phyloP scores from a whole-genome alignment of 2,329 filamentous ascomycete species.

The Aspergillus luchuensis region DNA sequence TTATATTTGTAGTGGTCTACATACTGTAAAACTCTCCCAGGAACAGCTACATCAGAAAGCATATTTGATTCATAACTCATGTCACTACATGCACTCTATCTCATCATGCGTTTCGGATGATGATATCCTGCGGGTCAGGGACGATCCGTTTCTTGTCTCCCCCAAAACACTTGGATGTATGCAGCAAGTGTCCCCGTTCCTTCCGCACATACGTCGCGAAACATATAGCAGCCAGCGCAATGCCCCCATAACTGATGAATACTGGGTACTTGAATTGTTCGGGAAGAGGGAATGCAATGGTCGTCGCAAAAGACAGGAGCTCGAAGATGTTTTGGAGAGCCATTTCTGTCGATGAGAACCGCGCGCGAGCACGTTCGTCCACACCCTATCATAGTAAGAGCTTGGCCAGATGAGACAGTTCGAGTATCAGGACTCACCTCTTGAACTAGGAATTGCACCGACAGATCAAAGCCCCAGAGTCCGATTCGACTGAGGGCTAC shows the following conservation, averaged over 20 bases:
- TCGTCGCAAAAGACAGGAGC: conserved; percentile 65
- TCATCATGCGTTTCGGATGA: not conserved
- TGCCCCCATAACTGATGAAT: conserved; percentile 54
- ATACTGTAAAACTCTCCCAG: not conserved
- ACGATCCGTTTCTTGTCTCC: conserved; percentile 12
- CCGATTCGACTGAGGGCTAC: conserved; percentile 61
- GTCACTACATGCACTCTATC: not conserved
- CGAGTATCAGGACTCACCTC: conserved; percentile 46
- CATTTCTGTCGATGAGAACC: conserved; percentile 69
- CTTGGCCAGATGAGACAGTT: not conserved
- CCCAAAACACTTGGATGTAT: conserved; percentile 35
- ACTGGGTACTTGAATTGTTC: conserved; percentile 67
- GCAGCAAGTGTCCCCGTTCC: conserved; percentile 63
- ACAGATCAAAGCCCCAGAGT: conserved; percentile 64
- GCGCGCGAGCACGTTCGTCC: conserved; percentile 59
- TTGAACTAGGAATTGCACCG: conserved; percentile 62
- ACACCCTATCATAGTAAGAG: conserved; percentile 49
- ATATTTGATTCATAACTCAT: not conserved
- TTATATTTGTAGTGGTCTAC: not conserved
- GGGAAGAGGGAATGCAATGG: conserved; percentile 64
- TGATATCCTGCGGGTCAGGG: not conserved
- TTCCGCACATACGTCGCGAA: conserved; percentile 61
- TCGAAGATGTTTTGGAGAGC: conserved; percentile 71
- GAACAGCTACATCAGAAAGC: not conserved
- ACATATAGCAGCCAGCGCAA: conserved; percentile 31